These are phyloP conservation scores for Baorangia bicolor DNA, from an alignment of 768 basidiomycete genomes.

Conservation along the genomic window DNA sequence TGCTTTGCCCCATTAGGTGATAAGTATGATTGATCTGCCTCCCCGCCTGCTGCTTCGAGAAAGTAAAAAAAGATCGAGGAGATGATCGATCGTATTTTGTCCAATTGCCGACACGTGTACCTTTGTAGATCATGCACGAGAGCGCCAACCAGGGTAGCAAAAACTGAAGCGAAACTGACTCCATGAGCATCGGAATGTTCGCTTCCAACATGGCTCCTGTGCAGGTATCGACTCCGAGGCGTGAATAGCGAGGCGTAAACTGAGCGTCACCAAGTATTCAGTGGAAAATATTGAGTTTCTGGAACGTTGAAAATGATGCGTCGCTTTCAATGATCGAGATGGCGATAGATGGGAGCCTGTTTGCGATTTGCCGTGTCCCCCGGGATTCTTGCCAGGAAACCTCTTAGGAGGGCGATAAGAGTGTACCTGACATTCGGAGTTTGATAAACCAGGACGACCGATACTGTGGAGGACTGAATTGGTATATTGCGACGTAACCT, in stretches of 20 bases:
- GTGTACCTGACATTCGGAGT: too few relatives aligned
- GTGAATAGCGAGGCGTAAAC: neutral
- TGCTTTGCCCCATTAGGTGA: neutral
- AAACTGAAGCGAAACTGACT: too few relatives aligned
- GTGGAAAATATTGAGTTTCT: neutral
- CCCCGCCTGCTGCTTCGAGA: neutral
- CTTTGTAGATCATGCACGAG: neutral
- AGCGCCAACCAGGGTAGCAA: neutral
- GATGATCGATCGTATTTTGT: neutral
- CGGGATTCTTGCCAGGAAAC: too few relatives aligned
- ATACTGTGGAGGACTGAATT: too few relatives aligned
- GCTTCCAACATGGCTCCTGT: neutral
- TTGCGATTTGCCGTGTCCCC: too few relatives aligned
- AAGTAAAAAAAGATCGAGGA: neutral
- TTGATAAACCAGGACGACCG: too few relatives aligned
- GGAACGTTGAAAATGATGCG: neutral
- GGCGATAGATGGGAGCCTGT: too few relatives aligned
- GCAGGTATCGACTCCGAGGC: neutral
- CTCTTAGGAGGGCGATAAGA: too few relatives aligned
- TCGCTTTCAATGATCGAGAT: neutral
- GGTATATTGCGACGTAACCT: too few relatives aligned
- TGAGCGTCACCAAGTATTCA: too few relatives aligned
- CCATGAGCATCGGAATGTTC: neutral
- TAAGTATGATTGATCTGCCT: neutral
- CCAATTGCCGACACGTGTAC: neutral